phyloP scores from a whole-genome alignment of 2,329 filamentous ascomycete species.

The Thermochaetoides dissita region DNA sequence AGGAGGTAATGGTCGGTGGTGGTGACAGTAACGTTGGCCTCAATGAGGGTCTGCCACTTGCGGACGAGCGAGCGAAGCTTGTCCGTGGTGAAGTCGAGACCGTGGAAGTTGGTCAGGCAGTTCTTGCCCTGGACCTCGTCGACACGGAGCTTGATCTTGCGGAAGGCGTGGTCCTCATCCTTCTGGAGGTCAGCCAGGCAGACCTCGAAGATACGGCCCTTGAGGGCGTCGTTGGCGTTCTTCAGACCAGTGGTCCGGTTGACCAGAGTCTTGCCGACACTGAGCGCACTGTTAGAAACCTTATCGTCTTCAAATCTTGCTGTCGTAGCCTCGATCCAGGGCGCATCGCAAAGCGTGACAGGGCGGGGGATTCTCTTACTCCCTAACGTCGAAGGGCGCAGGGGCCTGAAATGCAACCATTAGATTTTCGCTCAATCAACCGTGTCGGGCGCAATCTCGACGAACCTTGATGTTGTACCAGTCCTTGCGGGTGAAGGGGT shows the following conservation, averaged over 20 bases:
- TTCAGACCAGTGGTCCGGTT: slow-evolving; percentile 99
- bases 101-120: slow-evolving; percentile 99
- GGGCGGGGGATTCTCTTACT: slow-evolving; percentile 49
- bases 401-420: slow-evolving; percentile 48
- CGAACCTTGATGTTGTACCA: slow-evolving; percentile 91
- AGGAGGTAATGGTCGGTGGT: slow-evolving; percentile 99
- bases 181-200: slow-evolving; percentile 98
- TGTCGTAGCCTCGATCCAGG: background rate
- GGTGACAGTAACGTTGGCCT: slow-evolving; percentile 99
- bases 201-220: slow-evolving; percentile 97
- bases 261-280: slow-evolving; percentile 98
- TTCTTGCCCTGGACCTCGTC: slow-evolving; percentile 99
- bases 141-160: slow-evolving; percentile 97
- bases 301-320: background rate
- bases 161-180: slow-evolving; percentile 99
- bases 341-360: no score
- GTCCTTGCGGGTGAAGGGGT: slow-evolving; percentile 97
- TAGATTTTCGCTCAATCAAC: no score
- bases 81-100: slow-evolving; percentile 99
- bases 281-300: slow-evolving; percentile 24
- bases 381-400: slow-evolving; percentile 87
- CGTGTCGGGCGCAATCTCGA: no score
- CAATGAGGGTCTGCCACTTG: slow-evolving; percentile 99
- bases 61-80: slow-evolving; percentile 97
- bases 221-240: slow-evolving; percentile 98